Percentiles rank a stretch among this genome's conserved stretches.
These are phyloP conservation scores for Vinca minor DNA, from an alignment of 257 asterid genomes.

Conservation along the genomic window DNA sequence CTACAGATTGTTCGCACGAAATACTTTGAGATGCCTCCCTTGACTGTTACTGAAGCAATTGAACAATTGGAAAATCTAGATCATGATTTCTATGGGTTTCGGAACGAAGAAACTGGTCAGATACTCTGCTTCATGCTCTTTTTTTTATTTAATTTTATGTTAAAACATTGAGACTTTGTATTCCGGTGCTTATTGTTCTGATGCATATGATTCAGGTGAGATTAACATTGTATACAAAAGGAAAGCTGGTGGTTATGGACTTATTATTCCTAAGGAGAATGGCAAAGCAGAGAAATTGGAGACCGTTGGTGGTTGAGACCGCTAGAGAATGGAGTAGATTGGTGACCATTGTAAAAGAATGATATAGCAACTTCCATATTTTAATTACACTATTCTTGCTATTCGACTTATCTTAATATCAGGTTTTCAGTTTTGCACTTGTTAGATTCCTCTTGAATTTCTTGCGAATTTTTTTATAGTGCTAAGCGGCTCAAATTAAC, in stretches of 20 bases:
- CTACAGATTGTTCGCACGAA: conserved; percentile 73
- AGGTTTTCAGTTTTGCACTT: background rate
- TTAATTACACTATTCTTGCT: too few species aligned
- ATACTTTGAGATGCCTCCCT: conserved; percentile 91
- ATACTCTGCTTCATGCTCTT: background rate
- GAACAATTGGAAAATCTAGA: conserved; percentile 83
- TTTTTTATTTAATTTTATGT: background rate
- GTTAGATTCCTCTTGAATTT: background rate
- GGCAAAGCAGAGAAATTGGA: conserved; percentile 49
- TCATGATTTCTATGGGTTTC: conserved; percentile 86
- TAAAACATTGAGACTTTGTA: background rate
- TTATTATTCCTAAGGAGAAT: conserved; percentile 59
- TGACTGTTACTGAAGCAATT: conserved; percentile 77
- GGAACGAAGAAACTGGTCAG: conserved; percentile 80
- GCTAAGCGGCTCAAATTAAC: too few species aligned
- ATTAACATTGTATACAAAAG: conserved; percentile 73
- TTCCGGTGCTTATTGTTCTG: background rate
- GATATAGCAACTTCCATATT: background rate
- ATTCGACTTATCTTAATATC: background rate
- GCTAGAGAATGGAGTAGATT: conserved; percentile 21
- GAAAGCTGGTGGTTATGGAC: conserved; percentile 76
- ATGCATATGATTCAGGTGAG: conserved; percentile 44
- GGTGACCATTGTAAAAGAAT: background rate
- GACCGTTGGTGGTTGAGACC: conserved; percentile 25
- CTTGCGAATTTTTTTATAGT: background rate